Percentiles rank a stretch among this genome's conserved stretches.
Evolutionary conservation across 2,329 filamentous ascomycete genomes (phyloP).

Genomic region (Fusarium piperis): DNA sequence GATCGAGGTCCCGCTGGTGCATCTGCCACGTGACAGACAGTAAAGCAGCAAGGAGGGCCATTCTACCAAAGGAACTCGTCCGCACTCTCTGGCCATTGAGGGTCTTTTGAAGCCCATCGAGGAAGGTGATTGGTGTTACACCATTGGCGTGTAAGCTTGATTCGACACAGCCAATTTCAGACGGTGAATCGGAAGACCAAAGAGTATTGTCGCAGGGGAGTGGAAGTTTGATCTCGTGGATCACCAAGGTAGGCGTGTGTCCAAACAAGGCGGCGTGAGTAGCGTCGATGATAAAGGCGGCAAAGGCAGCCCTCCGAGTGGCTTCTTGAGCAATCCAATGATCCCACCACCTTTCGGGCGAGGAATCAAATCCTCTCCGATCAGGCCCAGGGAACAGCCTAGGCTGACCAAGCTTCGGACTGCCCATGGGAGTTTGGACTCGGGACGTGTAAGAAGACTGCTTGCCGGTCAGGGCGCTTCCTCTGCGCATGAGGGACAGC

Average conservation of each 20-base stretch:
- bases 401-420: slow-evolving; percentile 32
- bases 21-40: slow-evolving; percentile 43
- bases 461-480: slow-evolving; percentile 41
- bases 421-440: slow-evolving; percentile 36
- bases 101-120: slow-evolving; percentile 40
- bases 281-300: slow-evolving; percentile 43
- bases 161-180: slow-evolving; percentile 43
- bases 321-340: slow-evolving; percentile 45
- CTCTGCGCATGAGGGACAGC: slow-evolving; percentile 41
- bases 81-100: slow-evolving; percentile 41
- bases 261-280: slow-evolving; percentile 43
- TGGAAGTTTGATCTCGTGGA: slow-evolving; percentile 43
- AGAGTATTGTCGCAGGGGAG: slow-evolving; percentile 43
- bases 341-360: slow-evolving; percentile 44
- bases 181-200: slow-evolving; percentile 43
- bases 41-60: slow-evolving; percentile 37
- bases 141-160: slow-evolving; percentile 43
- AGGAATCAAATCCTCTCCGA: slow-evolving; percentile 30
- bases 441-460: slow-evolving; percentile 41
- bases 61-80: slow-evolving; percentile 42
- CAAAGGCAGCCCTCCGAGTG: slow-evolving; percentile 40
- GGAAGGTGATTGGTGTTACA: slow-evolving; percentile 41
- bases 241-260: slow-evolving; percentile 42
- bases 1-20: slow-evolving; percentile 42
- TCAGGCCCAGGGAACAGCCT: slow-evolving; percentile 20